phyloP scores from a whole-genome alignment of 1,284 basidiomycete species.

The Tetrapyrgos nigripes region DNA sequence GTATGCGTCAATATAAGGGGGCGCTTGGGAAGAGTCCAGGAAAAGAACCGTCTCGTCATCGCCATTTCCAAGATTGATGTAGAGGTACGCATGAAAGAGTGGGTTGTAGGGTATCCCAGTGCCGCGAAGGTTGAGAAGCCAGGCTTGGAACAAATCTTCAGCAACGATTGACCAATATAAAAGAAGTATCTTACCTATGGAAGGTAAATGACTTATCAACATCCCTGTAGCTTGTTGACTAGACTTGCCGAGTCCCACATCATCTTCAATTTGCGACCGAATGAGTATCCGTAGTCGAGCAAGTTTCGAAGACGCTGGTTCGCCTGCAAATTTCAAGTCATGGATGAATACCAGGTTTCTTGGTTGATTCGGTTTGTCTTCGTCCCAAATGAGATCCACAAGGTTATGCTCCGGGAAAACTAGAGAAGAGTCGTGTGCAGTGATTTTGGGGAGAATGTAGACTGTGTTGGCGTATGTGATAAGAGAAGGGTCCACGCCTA shows the following conservation, averaged over 20 bases:
- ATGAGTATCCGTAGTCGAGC: slow-evolving; percentile 68
- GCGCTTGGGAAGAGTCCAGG: slow-evolving; percentile 67
- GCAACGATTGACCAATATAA: not conserved
- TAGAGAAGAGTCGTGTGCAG: slow-evolving; percentile 58
- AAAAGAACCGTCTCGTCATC: slow-evolving; percentile 59
- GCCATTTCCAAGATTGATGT: slow-evolving; percentile 62
- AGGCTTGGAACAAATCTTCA: slow-evolving; percentile 52
- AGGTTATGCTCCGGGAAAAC: slow-evolving; percentile 81
- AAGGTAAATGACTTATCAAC: slow-evolving; percentile 64
- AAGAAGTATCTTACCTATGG: slow-evolving; percentile 56
- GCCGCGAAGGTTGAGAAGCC: slow-evolving; percentile 84
- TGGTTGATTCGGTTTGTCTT: slow-evolving; percentile 71
- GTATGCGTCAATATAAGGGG: slow-evolving; percentile 59
- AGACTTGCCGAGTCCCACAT: slow-evolving; percentile 62
- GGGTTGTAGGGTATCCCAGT: slow-evolving; percentile 88
- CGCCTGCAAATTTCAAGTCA: slow-evolving; percentile 67
- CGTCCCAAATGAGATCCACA: slow-evolving; percentile 85
- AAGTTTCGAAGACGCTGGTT: slow-evolving; percentile 64
- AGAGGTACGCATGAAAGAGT: slow-evolving; percentile 86
- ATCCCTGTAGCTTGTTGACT: slow-evolving; percentile 69
- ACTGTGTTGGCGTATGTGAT: not conserved
- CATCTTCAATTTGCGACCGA: slow-evolving; percentile 54
- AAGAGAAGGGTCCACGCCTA: not conserved
- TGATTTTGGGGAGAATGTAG: not conserved
- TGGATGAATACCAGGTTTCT: slow-evolving; percentile 77